Evolutionary conservation across 1,284 basidiomycete genomes (phyloP).

Genomic region (Trametes versicolor): DNA sequence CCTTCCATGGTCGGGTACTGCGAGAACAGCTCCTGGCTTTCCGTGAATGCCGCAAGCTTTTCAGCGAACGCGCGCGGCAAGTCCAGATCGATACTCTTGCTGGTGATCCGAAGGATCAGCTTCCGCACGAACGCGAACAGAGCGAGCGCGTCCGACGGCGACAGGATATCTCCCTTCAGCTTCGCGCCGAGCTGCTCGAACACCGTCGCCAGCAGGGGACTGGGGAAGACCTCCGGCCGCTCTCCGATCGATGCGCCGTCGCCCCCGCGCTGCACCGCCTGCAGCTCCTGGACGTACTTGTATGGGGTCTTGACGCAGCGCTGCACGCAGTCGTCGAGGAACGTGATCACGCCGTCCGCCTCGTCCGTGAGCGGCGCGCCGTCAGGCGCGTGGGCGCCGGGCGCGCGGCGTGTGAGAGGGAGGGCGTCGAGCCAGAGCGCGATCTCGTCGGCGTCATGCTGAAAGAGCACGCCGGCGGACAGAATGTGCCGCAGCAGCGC

Average conservation of each 20-base stretch:
- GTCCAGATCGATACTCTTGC: conserved; percentile 58
- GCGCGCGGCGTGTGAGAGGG: conserved; percentile 51
- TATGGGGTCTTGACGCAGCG: conserved; percentile 89
- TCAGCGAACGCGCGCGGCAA: conserved; percentile 49
- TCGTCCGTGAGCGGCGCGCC: conserved; percentile 68
- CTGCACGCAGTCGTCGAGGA: conserved; percentile 89
- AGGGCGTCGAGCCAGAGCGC: conserved; percentile 79
- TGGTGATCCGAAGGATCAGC: conserved; percentile 64
- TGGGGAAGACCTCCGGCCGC: conserved; percentile 51
- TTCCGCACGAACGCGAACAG: conserved; percentile 70
- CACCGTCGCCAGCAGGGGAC: conserved; percentile 80
- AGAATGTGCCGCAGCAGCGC: conserved; percentile 71
- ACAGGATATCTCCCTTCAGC: conserved; percentile 59
- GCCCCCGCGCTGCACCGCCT: conserved; percentile 40
- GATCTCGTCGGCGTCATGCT: conserved; percentile 81
- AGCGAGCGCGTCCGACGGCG: conserved; percentile 68
- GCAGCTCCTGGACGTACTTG: conserved; percentile 84
- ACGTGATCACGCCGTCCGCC: conserved; percentile 67
- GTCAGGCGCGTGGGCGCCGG: conserved; percentile 54
- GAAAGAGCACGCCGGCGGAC: conserved; percentile 79
- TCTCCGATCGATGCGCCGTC: conserved; percentile 24
- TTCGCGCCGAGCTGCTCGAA: conserved; percentile 81
- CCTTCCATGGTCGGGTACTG: conserved; percentile 50
- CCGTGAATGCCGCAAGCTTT: conserved; percentile 50
- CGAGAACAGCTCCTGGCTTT: conserved; percentile 38